Base-by-base conservation (phyloP, 805 yeast genomes). In the Sugiyamaella valdiviana region DNA sequence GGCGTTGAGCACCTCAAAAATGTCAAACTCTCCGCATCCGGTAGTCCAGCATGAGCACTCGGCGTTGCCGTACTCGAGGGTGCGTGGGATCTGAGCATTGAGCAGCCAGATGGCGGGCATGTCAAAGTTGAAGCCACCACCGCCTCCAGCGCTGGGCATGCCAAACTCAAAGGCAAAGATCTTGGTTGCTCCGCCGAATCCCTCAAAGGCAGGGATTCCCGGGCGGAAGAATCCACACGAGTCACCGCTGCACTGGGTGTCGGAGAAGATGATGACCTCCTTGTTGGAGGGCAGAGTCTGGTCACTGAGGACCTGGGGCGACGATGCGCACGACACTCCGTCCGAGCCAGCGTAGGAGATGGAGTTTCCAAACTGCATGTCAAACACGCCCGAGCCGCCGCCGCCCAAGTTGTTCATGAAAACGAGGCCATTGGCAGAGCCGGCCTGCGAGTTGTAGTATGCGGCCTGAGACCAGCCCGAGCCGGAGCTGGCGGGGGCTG, bases 31-130 rank as follows among this genome's bases (percentile, higher is more conserved):
- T 74, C 99, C 99, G 73, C 99, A 93, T 53, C 98, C 98, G 48
- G 95, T 77, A 46, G 78, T 61, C 99, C 99, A 93, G 78, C 99
- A 93, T 35, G 97, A 88, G 76, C 98, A 93, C 17, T 77, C 65
- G 21, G 82, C 66, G 52, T 73, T 73, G 67, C 97, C 97, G 71
- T 93, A 93, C 73, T 93, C 98, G 63, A 82, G 71, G 58, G 97
- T 90, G 77, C 99, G 87, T 71, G 99, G 96, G 64, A 90, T 83
- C 75, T 86, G 85, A 54, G 96, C 96, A 68, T 90, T 90, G 67
- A 90, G 79, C 68, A 90, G 74, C 98, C 98, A 90, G 60, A 90
- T 78, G 54, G 99, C 98, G 57, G 99, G 99, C 98, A 93, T 91
- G 69, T 93, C 97, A 63, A 76, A 76, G 76, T 90, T 89, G 61